Conservation (phyloP, 345 rosid genomes). For the Hibiscus mutabilis region DNA sequence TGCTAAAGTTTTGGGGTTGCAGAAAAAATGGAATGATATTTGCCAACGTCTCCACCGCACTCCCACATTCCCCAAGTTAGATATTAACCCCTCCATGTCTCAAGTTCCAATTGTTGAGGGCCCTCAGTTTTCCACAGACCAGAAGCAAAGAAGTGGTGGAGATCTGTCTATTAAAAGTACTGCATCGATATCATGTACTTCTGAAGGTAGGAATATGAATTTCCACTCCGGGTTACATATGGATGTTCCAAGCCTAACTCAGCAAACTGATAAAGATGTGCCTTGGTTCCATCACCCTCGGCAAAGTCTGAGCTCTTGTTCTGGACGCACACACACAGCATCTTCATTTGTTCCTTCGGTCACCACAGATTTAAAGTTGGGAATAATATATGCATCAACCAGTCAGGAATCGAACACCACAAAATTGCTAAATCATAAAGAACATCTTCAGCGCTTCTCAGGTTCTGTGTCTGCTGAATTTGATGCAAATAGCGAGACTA, state of each 20-base stretch:
- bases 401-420: slow-evolving; percentile 27
- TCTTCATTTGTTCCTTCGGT: slow-evolving; percentile 26
- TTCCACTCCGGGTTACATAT: slow-evolving; percentile 20
- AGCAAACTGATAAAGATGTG: slow-evolving; percentile 15
- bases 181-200: slow-evolving; percentile 7
- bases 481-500: slow-evolving; percentile 22
- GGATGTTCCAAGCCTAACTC: slow-evolving; percentile 17
- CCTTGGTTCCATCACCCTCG: slow-evolving; percentile 9
- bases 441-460: slow-evolving; percentile 14
- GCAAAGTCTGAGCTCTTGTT: slow-evolving; percentile 14
- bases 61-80: slow-evolving; percentile 29
- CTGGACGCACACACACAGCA: slow-evolving; percentile 17
- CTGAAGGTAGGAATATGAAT: slow-evolving; percentile 16
- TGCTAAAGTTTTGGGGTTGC: slow-evolving; percentile 29
- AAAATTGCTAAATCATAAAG: slow-evolving; percentile 21
- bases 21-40: slow-evolving; percentile 53
- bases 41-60: slow-evolving; percentile 48
- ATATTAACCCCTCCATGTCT: slow-evolving; percentile 22
- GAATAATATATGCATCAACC: slow-evolving; percentile 38
- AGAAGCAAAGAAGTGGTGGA: slow-evolving; percentile 14
- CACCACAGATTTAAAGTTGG: slow-evolving; percentile 54
- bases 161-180: slow-evolving; percentile 8
- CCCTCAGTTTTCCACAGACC: slow-evolving; percentile 2
- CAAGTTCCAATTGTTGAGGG: slow-evolving; percentile 22
- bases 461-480: slow-evolving; percentile 20